A percentile compares a stretch with the other conserved stretches of the same genome.
These are phyloP conservation scores for Candida berthetii DNA, from an alignment of 805 yeast species.

Conservation along the genomic window DNA sequence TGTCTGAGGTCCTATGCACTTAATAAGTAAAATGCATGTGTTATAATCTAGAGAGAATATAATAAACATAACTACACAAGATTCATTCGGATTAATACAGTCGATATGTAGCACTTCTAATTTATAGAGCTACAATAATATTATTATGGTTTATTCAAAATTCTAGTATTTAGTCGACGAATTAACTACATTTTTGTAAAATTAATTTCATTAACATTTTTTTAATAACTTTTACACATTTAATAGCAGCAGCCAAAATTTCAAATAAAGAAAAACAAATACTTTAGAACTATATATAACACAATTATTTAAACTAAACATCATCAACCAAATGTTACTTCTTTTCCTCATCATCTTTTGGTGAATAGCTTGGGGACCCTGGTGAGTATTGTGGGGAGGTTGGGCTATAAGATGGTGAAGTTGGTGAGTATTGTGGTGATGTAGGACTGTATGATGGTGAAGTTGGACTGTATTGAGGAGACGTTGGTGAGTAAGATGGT, in stretches of 20 bases:
- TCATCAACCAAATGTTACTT: background rate
- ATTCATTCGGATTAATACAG: too few relatives aligned
- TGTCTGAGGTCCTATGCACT: too few relatives aligned
- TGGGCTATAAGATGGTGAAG: constrained; percentile 52
- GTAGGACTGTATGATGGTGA: constrained; percentile 75
- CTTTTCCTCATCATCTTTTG: constrained; percentile 22
- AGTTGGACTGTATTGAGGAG: constrained; percentile 67
- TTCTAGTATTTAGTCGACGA: too few relatives aligned
- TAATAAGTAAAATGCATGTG: too few relatives aligned
- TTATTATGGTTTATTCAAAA: too few relatives aligned
- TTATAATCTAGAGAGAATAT: too few relatives aligned
- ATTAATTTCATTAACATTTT: background rate
- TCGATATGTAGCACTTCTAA: too few relatives aligned
- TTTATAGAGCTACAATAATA: too few relatives aligned
- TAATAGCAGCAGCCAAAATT: background rate
- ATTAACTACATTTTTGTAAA: too few relatives aligned
- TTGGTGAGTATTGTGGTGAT: constrained; percentile 56
- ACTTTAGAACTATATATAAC: background rate
- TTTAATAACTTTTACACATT: background rate
- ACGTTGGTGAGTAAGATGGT: constrained; percentile 70
- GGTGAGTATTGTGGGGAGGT: constrained; percentile 54
- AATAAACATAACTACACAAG: too few relatives aligned
- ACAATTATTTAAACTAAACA: background rate
- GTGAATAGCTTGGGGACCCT: constrained; percentile 49
- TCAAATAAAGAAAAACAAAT: background rate